A percentile compares a stretch with the other conserved stretches of the same genome.
These are phyloP conservation scores for Magnusiomyces suaveolens DNA, from an alignment of 1,139 yeast species.

Conservation along the genomic window DNA sequence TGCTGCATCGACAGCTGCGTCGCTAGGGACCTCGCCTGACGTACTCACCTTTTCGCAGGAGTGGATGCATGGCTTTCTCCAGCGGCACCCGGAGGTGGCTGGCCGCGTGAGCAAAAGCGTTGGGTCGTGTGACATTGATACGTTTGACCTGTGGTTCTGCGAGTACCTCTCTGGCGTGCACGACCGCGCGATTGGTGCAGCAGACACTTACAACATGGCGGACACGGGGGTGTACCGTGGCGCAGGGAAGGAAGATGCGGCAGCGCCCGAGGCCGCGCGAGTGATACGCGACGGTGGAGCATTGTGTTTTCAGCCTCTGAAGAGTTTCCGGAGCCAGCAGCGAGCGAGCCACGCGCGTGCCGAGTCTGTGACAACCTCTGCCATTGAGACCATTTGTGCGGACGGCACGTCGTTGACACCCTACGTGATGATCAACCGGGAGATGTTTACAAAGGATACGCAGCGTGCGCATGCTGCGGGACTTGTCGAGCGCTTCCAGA, in stretches of 20 bases:
- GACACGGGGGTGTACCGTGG: slow-evolving; percentile 1
- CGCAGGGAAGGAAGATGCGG: background rate
- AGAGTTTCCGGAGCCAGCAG: background rate
- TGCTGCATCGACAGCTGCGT: background rate
- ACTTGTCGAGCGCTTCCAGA: background rate
- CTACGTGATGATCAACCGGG: background rate
- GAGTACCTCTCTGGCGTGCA: slow-evolving; percentile 6
- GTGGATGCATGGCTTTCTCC: slow-evolving; percentile 8
- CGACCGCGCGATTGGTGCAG: slow-evolving; percentile 3
- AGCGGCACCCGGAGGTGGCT: slow-evolving; percentile 5
- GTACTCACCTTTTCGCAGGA: slow-evolving; percentile 1
- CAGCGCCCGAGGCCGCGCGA: slow-evolving; percentile 52
- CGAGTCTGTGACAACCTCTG: background rate
- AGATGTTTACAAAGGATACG: background rate
- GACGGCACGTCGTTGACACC: slow-evolving; percentile 7
- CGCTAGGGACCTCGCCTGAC: background rate
- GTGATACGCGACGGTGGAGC: slow-evolving; percentile 26
- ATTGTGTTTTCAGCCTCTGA: background rate
- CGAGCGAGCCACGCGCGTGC: background rate
- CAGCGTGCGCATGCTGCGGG: background rate
- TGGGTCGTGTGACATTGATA: slow-evolving; percentile 1
- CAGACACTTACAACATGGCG: slow-evolving; percentile 5
- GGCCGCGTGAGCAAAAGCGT: slow-evolving; percentile 2
- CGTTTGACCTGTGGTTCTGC: slow-evolving; percentile 6
- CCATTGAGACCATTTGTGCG: slow-evolving; percentile 5